Evolutionary conservation across 495 filamentous ascomycete genomes (phyloP).

Genomic region (Tetracladium marchalianum): DNA sequence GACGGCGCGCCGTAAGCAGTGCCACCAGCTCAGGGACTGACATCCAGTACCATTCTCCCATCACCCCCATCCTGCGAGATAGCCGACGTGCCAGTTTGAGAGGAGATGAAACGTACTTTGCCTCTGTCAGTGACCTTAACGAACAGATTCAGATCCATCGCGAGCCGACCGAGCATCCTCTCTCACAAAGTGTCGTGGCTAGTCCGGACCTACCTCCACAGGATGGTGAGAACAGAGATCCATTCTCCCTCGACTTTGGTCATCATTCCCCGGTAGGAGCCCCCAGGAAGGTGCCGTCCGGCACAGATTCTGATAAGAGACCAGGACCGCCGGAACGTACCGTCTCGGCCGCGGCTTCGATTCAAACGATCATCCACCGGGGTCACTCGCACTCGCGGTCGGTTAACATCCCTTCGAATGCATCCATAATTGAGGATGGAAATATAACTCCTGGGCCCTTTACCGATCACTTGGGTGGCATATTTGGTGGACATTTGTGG

Average conservation of each 20-base stretch:
- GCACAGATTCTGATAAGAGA: constrained; percentile 52
- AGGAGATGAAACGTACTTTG: constrained; percentile 58
- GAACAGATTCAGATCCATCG: constrained; percentile 6
- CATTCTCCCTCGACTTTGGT: constrained; percentile 26
- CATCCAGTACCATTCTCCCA: constrained; percentile 11
- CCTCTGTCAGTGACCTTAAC: constrained; percentile 35
- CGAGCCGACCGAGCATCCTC: constrained; percentile 43
- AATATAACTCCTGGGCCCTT: constrained; percentile 23
- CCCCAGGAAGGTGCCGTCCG: constrained; percentile 26
- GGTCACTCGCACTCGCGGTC: constrained; percentile 18
- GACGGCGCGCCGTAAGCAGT: constrained; percentile 45
- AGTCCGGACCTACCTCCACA: constrained; percentile 50
- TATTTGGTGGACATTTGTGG: constrained; percentile 40
- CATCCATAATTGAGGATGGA: constrained; percentile 13
- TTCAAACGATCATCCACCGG: constrained; percentile 21
- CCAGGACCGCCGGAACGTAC: constrained; percentile 34
- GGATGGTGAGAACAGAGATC: constrained; percentile 20
- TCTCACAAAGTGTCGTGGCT: constrained; percentile 73
- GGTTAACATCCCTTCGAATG: constrained; percentile 14
- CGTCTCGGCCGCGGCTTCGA: constrained; percentile 21
- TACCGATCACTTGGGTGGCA: constrained; percentile 37
- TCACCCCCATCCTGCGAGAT: constrained; percentile 32
- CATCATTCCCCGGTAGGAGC: constrained; percentile 24
- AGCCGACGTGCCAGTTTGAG: constrained; percentile 58
- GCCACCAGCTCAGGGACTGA: constrained; percentile 42